Conservation (phyloP, 2,329 filamentous ascomycete genomes). For the Cercospora zeina region DNA sequence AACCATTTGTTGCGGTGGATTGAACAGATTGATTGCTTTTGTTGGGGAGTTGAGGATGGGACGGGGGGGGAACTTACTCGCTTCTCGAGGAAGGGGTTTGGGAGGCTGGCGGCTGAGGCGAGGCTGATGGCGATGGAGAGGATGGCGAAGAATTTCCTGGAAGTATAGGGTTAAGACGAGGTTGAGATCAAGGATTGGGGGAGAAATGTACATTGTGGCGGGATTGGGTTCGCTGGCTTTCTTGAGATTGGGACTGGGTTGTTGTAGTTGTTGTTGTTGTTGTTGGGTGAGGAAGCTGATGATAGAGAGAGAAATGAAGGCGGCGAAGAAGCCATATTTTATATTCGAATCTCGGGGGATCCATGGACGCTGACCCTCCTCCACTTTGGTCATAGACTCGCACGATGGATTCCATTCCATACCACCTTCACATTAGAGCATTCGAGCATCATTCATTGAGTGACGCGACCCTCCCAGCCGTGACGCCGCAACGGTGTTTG, state of each 20-base stretch:
- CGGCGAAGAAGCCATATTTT: not conserved
- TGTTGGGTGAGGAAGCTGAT: not conserved
- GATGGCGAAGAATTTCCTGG: not conserved
- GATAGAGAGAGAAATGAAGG: not conserved
- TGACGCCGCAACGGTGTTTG: no score
- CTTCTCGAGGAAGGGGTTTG: not conserved
- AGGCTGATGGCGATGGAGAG: not conserved
- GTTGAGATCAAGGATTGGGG: not conserved
- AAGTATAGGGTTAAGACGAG: not conserved
- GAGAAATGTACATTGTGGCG: not conserved
- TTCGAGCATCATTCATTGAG: no score
- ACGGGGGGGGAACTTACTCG: not conserved
- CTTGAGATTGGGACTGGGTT: not conserved
- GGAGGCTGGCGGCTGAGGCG: not conserved
- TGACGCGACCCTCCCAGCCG: no score
- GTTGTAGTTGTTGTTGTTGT: not conserved
- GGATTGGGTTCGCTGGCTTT: not conserved
- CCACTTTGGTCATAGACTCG: no score
- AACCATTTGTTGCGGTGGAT: no score
- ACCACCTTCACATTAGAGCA: no score
- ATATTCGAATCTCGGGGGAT: not conserved
- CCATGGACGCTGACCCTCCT: no score
- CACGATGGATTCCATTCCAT: no score
- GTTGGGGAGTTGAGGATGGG: no score
- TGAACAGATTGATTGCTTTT: no score